These are phyloP conservation scores for Amanita muscaria DNA, from an alignment of 768 basidiomycete genomes.

Conservation along the genomic window DNA sequence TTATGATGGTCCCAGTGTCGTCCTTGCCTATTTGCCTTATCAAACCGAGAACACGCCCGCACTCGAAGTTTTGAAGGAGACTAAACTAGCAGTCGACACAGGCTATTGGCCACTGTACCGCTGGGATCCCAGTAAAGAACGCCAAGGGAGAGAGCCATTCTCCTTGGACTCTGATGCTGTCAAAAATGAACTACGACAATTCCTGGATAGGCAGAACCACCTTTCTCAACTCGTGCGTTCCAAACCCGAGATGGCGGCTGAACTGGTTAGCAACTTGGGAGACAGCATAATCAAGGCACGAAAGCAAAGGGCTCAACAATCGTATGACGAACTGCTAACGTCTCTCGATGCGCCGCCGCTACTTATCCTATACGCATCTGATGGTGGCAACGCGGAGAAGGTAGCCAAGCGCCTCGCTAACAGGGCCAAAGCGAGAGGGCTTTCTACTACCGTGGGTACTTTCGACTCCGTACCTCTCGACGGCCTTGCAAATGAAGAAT, in stretches of 20 bases:
- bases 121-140: slow-evolving; percentile 88
- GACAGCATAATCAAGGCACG: slow-evolving; percentile 79
- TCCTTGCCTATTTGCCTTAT: slow-evolving; percentile 93
- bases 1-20: slow-evolving; percentile 83
- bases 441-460: slow-evolving; percentile 65
- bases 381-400: slow-evolving; percentile 95
- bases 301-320: slow-evolving; percentile 68
- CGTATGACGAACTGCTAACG: slow-evolving; percentile 76
- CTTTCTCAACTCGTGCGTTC: slow-evolving; percentile 86
- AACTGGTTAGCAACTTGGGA: slow-evolving; percentile 78
- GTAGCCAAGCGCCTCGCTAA: slow-evolving; percentile 79
- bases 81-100: slow-evolving; percentile 90
- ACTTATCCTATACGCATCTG: slow-evolving; percentile 87
- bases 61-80: slow-evolving; percentile 91
- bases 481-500: slow-evolving; percentile 60
- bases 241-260: slow-evolving; percentile 70
- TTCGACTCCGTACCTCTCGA: slow-evolving; percentile 78
- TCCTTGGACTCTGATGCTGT: slow-evolving; percentile 86
- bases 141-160: slow-evolving; percentile 73
- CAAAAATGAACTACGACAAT: slow-evolving; percentile 87
- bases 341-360: slow-evolving; percentile 86
- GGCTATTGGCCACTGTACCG: slow-evolving; percentile 99
- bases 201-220: slow-evolving; percentile 95
- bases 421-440: slow-evolving; percentile 77
- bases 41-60: slow-evolving; percentile 66